Conservation (phyloP, 179 eudicot genomes). For the Drosera spatulata region DNA sequence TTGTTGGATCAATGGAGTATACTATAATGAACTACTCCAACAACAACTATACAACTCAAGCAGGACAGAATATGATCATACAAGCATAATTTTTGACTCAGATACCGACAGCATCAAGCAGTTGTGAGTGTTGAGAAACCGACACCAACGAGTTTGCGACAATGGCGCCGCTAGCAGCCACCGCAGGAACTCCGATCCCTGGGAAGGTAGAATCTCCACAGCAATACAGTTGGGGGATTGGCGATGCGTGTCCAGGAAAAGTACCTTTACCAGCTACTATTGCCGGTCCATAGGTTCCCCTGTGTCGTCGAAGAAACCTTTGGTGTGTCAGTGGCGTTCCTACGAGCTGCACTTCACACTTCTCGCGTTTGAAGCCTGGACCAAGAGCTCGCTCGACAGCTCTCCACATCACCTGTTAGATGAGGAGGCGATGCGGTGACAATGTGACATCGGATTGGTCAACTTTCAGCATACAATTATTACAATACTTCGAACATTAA, state of each 20-base stretch:
- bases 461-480: too few relatives aligned
- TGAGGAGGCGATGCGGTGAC: too few relatives aligned
- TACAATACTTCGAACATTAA: too few relatives aligned
- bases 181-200: conserved; percentile 99
- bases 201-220: conserved; percentile 99
- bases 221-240: conserved; percentile 72
- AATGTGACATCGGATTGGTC: too few relatives aligned
- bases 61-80: too few relatives aligned
- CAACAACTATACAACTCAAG: too few relatives aligned
- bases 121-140: conserved; percentile 77
- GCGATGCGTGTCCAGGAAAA: conserved; percentile 82
- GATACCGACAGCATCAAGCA: conserved; percentile 84
- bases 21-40: too few relatives aligned
- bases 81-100: too few relatives aligned
- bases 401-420: conserved; percentile 84
- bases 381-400: conserved; percentile 88
- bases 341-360: conserved; percentile 73
- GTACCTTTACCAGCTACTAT: conserved; percentile 71
- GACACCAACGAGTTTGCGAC: conserved; percentile 91
- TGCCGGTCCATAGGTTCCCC: conserved; percentile 96
- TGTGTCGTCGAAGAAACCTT: conserved; percentile 67
- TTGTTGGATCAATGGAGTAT: too few relatives aligned
- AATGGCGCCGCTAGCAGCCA: conserved; percentile 99
- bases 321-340: conserved; percentile 88
- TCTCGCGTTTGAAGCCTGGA: conserved; percentile 64